Conservation (phyloP, 1,139 yeast species). For the Kodamaea fungicola region DNA sequence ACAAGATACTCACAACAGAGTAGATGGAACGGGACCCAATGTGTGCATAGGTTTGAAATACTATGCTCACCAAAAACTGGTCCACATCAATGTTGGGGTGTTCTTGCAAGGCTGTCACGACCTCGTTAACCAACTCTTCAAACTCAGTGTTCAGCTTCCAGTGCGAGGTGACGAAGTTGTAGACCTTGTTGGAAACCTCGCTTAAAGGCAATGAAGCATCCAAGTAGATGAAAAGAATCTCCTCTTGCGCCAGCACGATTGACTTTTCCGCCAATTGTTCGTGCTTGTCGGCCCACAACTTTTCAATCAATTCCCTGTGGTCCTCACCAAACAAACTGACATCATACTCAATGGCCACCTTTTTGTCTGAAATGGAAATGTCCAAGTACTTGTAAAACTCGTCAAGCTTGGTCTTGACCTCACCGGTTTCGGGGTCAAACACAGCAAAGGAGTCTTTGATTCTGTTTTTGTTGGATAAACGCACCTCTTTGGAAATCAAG, state of each 20-base stretch:
- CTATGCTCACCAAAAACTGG: slow-evolving; percentile 54
- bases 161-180: slow-evolving; percentile 41
- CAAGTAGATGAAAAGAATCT: slow-evolving; percentile 36
- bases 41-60: slow-evolving; percentile 71
- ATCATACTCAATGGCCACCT: slow-evolving; percentile 35
- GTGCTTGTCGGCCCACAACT: slow-evolving; percentile 30
- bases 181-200: slow-evolving; percentile 36
- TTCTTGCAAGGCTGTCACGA: slow-evolving; percentile 20
- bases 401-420: slow-evolving; percentile 25
- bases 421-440: slow-evolving; percentile 24
- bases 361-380: slow-evolving; percentile 30
- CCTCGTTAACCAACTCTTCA: slow-evolving; percentile 30
- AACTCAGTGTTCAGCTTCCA: slow-evolving; percentile 42
- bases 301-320: slow-evolving; percentile 23
- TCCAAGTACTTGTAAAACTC: slow-evolving; percentile 69
- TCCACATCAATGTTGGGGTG: slow-evolving; percentile 29
- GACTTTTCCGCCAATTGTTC: slow-evolving; percentile 24
- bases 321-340: slow-evolving; percentile 33
- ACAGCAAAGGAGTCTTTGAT: slow-evolving; percentile 74
- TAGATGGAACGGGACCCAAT: slow-evolving; percentile 89
- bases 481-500: slow-evolving; percentile 76
- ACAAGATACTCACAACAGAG: slow-evolving; percentile 72
- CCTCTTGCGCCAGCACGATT: slow-evolving; percentile 38
- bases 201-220: slow-evolving; percentile 36
- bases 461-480: slow-evolving; percentile 68